Conservation (phyloP, 2,329 filamentous ascomycete genomes). For the Daldinia sp. region DNA sequence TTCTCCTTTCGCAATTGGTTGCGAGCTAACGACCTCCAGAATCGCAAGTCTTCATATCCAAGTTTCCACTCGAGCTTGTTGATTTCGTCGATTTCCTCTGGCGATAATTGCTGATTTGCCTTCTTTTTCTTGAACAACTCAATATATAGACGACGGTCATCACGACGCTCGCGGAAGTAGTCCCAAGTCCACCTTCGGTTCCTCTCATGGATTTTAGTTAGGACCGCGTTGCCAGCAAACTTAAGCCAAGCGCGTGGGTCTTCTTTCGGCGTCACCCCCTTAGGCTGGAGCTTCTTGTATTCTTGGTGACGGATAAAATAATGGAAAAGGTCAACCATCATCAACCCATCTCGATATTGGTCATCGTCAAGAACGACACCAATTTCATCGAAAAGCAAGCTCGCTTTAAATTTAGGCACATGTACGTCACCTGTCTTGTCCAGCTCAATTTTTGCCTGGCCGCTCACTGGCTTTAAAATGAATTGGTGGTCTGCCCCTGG, state of each 20-base stretch:
- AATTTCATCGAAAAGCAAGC: slow-evolving; percentile 94
- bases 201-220: slow-evolving; percentile 93
- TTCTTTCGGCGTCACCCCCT: slow-evolving; percentile 82
- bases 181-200: slow-evolving; percentile 97
- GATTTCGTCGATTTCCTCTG: slow-evolving; percentile 78
- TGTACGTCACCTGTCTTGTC: slow-evolving; percentile 89
- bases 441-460: slow-evolving; percentile 92
- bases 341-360: slow-evolving; percentile 95
- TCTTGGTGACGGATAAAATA: slow-evolving; percentile 98
- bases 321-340: slow-evolving; percentile 98
- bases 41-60: slow-evolving; percentile 93
- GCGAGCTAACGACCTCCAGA: slow-evolving; percentile 94
- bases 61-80: slow-evolving; percentile 86
- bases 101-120: slow-evolving; percentile 75
- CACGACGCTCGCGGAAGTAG: slow-evolving; percentile 91
- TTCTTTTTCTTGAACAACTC: slow-evolving; percentile 96
- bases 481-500: slow-evolving; percentile 78
- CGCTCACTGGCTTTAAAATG: slow-evolving; percentile 94
- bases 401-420: slow-evolving; percentile 88
- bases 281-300: slow-evolving; percentile 92
- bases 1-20: slow-evolving; percentile 97
- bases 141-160: slow-evolving; percentile 90
- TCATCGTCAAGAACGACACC: slow-evolving; percentile 97
- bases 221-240: slow-evolving; percentile 89
- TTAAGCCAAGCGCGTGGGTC: slow-evolving; percentile 92